Evolutionary conservation across 1,284 basidiomycete species (phyloP).

Genomic region (Tilletia caries): DNA sequence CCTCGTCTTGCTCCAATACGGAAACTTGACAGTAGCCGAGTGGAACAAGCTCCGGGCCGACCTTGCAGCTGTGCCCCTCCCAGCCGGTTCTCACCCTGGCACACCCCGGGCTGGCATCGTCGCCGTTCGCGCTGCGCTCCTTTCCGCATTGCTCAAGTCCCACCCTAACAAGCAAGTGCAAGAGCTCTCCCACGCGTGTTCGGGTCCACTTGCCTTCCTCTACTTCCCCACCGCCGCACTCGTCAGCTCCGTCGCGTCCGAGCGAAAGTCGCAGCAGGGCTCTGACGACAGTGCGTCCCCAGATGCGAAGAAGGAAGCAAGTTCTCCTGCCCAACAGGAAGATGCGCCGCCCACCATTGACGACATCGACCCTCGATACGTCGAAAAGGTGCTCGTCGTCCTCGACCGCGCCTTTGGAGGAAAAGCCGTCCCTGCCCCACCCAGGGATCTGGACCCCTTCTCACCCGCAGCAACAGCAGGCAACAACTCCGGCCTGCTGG

Average conservation of each 20-base stretch:
- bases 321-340: no score
- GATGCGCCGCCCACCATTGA: not conserved
- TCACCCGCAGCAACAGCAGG: not conserved
- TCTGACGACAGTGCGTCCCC: not conserved
- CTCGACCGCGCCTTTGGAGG: slow-evolving; percentile 35
- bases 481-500: not conserved
- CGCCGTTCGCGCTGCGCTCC: not conserved
- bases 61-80: slow-evolving; percentile 32
- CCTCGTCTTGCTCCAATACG: slow-evolving; percentile 41
- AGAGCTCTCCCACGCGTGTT: not conserved
- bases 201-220: slow-evolving; percentile 3
- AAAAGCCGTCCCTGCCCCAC: not conserved
- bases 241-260: not conserved
- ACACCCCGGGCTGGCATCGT: not conserved
- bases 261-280: not conserved
- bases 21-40: slow-evolving; percentile 42
- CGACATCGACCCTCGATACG: slow-evolving; percentile 21
- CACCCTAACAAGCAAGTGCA: not conserved
- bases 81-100: slow-evolving; percentile 17
- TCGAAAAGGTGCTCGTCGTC: slow-evolving; percentile 37
- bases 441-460: slow-evolving; percentile 5
- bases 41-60: slow-evolving; percentile 33
- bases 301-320: not conserved
- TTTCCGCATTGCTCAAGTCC: not conserved
- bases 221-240: slow-evolving; percentile 6